These are phyloP conservation scores for Buxus sempervirens DNA, from an alignment of 164 flowering plant genomes.

Conservation along the genomic window DNA sequence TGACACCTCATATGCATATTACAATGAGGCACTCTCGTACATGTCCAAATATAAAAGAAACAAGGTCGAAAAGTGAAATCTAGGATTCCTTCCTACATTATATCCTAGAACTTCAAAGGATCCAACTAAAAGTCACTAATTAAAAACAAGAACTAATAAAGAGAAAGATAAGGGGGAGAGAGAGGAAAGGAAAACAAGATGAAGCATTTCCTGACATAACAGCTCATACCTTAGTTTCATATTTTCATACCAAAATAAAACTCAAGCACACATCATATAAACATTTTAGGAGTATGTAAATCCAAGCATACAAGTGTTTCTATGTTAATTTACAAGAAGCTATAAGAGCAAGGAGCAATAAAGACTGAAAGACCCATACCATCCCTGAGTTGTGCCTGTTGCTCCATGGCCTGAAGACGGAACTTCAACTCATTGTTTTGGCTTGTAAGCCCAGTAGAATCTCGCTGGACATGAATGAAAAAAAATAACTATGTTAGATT, in stretches of 20 bases:
- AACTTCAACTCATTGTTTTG: slow-evolving; percentile 61
- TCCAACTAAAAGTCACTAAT: background rate
- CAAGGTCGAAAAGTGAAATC: background rate
- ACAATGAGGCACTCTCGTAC: too few relatives aligned
- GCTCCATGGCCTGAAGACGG: slow-evolving; percentile 67
- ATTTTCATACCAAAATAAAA: slow-evolving; percentile 52
- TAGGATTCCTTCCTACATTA: background rate
- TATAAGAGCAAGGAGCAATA: slow-evolving; percentile 7
- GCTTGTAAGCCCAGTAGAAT: slow-evolving; percentile 46
- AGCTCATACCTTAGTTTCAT: background rate
- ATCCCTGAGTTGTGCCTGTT: slow-evolving; percentile 61
- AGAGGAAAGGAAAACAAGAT: too few relatives aligned
- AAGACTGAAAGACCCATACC: slow-evolving; percentile 25
- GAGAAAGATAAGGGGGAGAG: too few relatives aligned
- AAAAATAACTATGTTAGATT: background rate
- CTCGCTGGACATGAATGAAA: slow-evolving; percentile 35
- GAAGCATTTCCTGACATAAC: background rate
- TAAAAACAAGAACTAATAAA: background rate
- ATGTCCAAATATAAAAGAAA: too few relatives aligned
- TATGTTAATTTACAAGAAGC: background rate
- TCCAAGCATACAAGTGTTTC: slow-evolving; percentile 57
- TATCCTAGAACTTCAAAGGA: background rate
- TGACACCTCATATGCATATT: too few relatives aligned
- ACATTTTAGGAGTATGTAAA: slow-evolving; percentile 56
- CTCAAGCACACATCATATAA: slow-evolving; percentile 24